Conservation (phyloP, 129 eudicot genomes). For the Lactuca saligna region DNA sequence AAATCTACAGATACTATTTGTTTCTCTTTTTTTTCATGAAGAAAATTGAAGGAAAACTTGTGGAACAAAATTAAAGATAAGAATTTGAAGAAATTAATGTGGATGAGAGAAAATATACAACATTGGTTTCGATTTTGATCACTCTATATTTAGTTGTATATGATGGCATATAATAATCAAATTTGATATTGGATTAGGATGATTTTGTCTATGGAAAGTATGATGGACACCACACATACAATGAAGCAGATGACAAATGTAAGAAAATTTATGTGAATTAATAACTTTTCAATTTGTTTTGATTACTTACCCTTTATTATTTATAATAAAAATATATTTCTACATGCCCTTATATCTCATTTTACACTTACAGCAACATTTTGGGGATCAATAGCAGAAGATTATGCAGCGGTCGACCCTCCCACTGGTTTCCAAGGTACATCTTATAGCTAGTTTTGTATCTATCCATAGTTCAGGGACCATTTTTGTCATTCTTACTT, state of each 20-base stretch:
- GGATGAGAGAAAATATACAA: no score
- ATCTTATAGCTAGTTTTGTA: conserved; percentile 7
- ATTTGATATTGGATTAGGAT: conserved; percentile 52
- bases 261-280: conserved; percentile 3
- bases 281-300: not conserved
- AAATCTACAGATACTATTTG: not conserved
- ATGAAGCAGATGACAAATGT: conserved; percentile 67
- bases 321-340: no score
- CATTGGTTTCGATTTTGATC: not conserved
- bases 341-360: no score
- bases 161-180: not conserved
- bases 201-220: conserved; percentile 71
- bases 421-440: conserved; percentile 94
- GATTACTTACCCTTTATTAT: not conserved
- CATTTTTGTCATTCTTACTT: not conserved
- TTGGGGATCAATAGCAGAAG: conserved; percentile 78
- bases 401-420: conserved; percentile 72
- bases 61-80: not conserved
- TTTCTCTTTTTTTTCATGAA: not conserved
- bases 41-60: not conserved
- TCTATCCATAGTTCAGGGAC: not conserved
- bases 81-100: not conserved
- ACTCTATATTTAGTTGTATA: not conserved
- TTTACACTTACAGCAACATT: conserved; percentile 54
- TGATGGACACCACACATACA: conserved; percentile 83